Evolutionary conservation across 1,139 yeast genomes (phyloP).

Genomic region (Sugiyamaella japonica): DNA sequence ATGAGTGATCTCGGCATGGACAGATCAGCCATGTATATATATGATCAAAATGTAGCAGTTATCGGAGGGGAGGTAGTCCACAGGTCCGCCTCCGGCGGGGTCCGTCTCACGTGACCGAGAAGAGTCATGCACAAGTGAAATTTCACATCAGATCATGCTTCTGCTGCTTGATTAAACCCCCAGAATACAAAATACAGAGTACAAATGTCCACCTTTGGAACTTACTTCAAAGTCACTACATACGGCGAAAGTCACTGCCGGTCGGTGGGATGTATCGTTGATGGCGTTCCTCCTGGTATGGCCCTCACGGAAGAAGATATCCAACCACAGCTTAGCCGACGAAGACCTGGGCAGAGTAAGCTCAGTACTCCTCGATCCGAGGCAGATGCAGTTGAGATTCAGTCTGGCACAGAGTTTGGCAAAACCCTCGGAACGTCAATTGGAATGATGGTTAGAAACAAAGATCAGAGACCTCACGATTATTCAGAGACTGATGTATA

Average conservation of each 20-base stretch:
- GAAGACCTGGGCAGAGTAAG: conserved; percentile 96
- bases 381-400: conserved; percentile 88
- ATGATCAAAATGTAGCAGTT: not conserved
- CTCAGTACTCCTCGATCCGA: conserved; percentile 93
- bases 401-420: conserved; percentile 92
- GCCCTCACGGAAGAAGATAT: conserved; percentile 79
- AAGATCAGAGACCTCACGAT: conserved; percentile 96
- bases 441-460: conserved; percentile 87
- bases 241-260: conserved; percentile 98
- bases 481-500: conserved; percentile 91
- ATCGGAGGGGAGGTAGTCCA: no score
- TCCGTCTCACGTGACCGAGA: no score
- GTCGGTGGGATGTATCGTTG: conserved; percentile 98
- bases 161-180: not conserved
- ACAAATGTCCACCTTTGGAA: conserved; percentile 65
- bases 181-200: not conserved
- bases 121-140: not conserved
- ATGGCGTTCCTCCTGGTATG: conserved; percentile 97
- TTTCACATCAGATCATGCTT: conserved; percentile 2
- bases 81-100: no score
- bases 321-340: conserved; percentile 92
- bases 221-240: conserved; percentile 73
- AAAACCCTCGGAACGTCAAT: conserved; percentile 92
- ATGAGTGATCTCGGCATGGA: no score
- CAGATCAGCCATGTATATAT: not conserved